Base-by-base conservation (phyloP, 345 rosid species). In the Arabidopsis arenosa region DNA sequence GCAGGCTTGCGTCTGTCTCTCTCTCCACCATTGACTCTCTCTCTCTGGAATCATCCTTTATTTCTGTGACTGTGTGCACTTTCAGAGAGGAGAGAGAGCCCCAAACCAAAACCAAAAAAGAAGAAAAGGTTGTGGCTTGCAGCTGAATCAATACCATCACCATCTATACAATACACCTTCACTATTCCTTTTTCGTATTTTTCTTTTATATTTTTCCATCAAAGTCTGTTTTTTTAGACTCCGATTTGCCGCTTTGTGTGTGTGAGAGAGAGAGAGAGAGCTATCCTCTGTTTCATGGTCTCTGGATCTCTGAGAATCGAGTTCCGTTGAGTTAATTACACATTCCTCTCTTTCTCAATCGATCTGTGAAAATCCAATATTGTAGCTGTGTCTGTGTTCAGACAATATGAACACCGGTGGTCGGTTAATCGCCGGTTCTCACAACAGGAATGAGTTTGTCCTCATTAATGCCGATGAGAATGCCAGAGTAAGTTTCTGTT, bases 401-500 rank as follows among this genome's bases (percentile, higher is more conserved):
- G 54, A 53, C 70, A 64, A 73, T 47, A 95, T 95, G 98, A 87
- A 89, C 73, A 95, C 99, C 56, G 89, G 96, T 6, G 97, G 99
- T 64, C 84, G 98, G 54, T 90, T 95, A 74, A 70, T 95, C 84
- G 99, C 98, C 79, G 98, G 99, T 55, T 95, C 99, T 80, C 98
- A 95, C 80, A 95, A 95, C 80, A 80, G 97, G 78, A 92, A 95
- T 70, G 99, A 95, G 85, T 95, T 95, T 73, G 93, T 95, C 52
- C 89, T 92, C 45, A 92, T 95, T 61, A 95, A 92, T 85, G 99
- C 99, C 30, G 99, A 95, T 73, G 99, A 95, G 83, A 84, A 64
- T 82, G 89, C 84, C 12, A 82, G 96, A 84, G 98, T 94, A 86
- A 72, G 93, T 30, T 40, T 70, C 40, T 66, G 39, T 45, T 26